Evolutionary conservation across 1,284 basidiomycete genomes (phyloP).

Genomic region (Microbotryomycetes sp.): DNA sequence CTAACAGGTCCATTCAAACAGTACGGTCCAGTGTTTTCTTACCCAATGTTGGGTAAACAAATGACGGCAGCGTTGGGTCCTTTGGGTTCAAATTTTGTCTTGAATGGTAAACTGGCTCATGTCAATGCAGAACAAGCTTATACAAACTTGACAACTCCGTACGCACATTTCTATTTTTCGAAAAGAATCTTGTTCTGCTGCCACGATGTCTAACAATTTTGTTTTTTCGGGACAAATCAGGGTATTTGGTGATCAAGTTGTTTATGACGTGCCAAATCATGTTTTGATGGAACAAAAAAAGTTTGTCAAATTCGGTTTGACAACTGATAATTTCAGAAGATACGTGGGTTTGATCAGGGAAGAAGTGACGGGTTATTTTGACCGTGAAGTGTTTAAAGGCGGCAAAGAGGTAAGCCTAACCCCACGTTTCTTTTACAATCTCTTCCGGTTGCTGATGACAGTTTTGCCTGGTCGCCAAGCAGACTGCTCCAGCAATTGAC

Average conservation of each 20-base stretch:
- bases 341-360: conserved; percentile 88
- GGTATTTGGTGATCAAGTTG: conserved; percentile 88
- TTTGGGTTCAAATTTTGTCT: conserved; percentile 88
- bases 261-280: conserved; percentile 91
- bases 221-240: conserved; percentile 7
- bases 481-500: conserved; percentile 54
- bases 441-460: too few relatives aligned
- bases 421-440: not conserved
- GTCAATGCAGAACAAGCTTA: conserved; percentile 97
- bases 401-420: conserved; percentile 14
- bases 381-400: conserved; percentile 23
- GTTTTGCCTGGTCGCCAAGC: too few relatives aligned
- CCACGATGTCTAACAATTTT: not conserved
- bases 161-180: not conserved
- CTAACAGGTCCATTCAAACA: conserved; percentile 30
- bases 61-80: conserved; percentile 88
- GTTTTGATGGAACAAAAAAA: conserved; percentile 99
- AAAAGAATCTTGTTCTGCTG: not conserved
- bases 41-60: conserved; percentile 72
- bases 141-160: conserved; percentile 48
- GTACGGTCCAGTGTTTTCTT: conserved; percentile 82
- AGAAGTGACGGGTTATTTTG: conserved; percentile 50
- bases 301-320: conserved; percentile 76
- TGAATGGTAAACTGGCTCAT: conserved; percentile 86
- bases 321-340: conserved; percentile 80